Evolutionary conservation across 1,284 basidiomycete genomes (phyloP).

Genomic region (Cryptococcus floricola): DNA sequence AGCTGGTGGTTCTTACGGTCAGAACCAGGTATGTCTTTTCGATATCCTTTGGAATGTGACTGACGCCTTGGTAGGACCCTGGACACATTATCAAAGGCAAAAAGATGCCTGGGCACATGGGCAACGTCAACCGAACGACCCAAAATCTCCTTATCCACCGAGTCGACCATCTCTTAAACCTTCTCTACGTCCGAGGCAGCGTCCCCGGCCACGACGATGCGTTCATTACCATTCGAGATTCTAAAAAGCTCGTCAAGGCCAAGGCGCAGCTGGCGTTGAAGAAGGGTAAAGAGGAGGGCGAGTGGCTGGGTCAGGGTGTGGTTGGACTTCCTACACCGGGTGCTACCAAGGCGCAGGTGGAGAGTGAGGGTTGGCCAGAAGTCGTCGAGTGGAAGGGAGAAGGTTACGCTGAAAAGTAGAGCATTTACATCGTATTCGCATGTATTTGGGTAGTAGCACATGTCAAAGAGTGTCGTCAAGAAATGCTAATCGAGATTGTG

Average conservation of each 20-base stretch:
- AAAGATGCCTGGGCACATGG: constrained; percentile 97
- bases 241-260: constrained; percentile 74
- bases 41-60: not conserved
- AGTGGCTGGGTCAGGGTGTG: constrained; percentile 78
- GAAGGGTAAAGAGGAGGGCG: constrained; percentile 68
- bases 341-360: constrained; percentile 67
- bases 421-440: not conserved
- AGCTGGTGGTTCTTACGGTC: constrained; percentile 87
- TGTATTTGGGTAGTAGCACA: not conserved
- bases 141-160: constrained; percentile 89
- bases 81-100: constrained; percentile 93
- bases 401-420: constrained; percentile 15
- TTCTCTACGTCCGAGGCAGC: constrained; percentile 72
- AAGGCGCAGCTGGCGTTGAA: constrained; percentile 55
- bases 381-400: constrained; percentile 44
- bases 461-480: not conserved
- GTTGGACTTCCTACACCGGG: constrained; percentile 86
- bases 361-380: constrained; percentile 37
- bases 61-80: constrained; percentile 64
- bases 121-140: constrained; percentile 72
- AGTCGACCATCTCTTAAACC: constrained; percentile 77
- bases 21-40: constrained; percentile 70
- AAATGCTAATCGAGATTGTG: not conserved
- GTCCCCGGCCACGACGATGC: constrained; percentile 56
- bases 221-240: constrained; percentile 67